Evolutionary conservation across 805 yeast genomes (phyloP).

Genomic region (Suhomyces emberorum): DNA sequence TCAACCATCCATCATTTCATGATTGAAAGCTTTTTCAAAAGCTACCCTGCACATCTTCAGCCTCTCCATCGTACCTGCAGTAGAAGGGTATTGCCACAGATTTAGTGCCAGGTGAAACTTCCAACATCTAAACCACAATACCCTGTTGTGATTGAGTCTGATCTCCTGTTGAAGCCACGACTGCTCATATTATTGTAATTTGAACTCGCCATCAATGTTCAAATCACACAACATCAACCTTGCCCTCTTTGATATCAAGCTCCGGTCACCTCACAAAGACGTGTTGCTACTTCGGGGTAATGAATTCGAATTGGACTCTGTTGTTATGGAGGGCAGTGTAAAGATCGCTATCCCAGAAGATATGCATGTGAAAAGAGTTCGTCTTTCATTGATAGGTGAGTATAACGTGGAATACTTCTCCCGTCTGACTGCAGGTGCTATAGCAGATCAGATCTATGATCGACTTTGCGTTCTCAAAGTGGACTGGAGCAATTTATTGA

Average conservation of each 20-base stretch:
- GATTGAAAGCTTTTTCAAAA: no score
- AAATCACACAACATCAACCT: constrained; percentile 18
- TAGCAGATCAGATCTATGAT: constrained; percentile 35
- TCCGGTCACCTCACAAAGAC: constrained; percentile 42
- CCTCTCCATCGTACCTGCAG: no score
- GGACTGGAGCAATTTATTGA: constrained; percentile 48
- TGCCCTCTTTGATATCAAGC: constrained; percentile 36
- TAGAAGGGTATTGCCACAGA: no score
- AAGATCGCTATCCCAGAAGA: constrained; percentile 45
- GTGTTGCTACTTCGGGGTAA: constrained; percentile 42
- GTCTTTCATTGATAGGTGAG: constrained; percentile 42
- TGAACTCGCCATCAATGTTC: no score
- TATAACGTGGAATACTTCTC: constrained; percentile 41
- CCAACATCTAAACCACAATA: no score
- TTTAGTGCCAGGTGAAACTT: no score
- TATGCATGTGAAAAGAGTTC: constrained; percentile 36
- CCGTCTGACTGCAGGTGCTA: constrained; percentile 24
- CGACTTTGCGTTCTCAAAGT: constrained; percentile 39
- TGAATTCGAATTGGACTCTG: constrained; percentile 42
- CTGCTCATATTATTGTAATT: no score
- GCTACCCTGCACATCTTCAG: no score
- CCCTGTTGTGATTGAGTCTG: no score
- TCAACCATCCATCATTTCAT: no score
- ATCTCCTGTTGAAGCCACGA: no score
- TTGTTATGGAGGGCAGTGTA: constrained; percentile 45